Evolutionary conservation across 2,329 filamentous ascomycete genomes (phyloP), one percentile per base, ranked within the genome.

Genomic region (Sporothrix sp.): DNA sequence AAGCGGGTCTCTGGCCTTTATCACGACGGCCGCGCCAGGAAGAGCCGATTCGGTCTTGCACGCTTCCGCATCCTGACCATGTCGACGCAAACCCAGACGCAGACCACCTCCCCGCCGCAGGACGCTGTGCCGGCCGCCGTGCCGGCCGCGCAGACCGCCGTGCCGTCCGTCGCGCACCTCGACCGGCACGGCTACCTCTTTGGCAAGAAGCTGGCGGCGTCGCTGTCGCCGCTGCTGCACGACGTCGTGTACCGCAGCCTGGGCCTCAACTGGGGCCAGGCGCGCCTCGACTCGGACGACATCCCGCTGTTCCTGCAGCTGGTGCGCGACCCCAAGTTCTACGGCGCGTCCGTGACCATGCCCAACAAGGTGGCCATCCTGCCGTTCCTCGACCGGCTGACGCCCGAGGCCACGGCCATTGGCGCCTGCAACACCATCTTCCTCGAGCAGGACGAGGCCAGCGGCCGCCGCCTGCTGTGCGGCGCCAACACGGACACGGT

Each of bases 401-500:
- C 85, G 7, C 75, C 79, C 20, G 84, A 89, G 66, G 85, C 80
- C 58, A 74, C 76, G 45, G 80, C 82, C 32, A 82, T 89, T 20
- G 85, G 86, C 43, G 86, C 86, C 46, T 83, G 84, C 66, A 91
- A 93, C 71, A 93, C 86, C 1, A 75, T 91, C 48, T 90, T 36
- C 11, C 28, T 84, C 68, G 64, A 86, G 42, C 71, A 76, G 42
- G 69, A 71, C 43, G 63, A 65, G 1, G 58, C 63, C 14, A 39
- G 43, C 0, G 73, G 75, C 46, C 66, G 67, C 30, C 69, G 74
- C 16, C 60, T 74, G 40, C 79, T 79, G 57, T 80, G 84, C 65
- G 87, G 86, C 48, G 84, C 85, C 38, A 91, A 93, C 69, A 91
- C 87, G 4, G 87, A 93, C 65, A 85, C 84, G 53, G 74, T 88